Evolutionary conservation across 2,329 filamentous ascomycete species (phyloP).

Genomic region (Sarocladiaceae sp.): DNA sequence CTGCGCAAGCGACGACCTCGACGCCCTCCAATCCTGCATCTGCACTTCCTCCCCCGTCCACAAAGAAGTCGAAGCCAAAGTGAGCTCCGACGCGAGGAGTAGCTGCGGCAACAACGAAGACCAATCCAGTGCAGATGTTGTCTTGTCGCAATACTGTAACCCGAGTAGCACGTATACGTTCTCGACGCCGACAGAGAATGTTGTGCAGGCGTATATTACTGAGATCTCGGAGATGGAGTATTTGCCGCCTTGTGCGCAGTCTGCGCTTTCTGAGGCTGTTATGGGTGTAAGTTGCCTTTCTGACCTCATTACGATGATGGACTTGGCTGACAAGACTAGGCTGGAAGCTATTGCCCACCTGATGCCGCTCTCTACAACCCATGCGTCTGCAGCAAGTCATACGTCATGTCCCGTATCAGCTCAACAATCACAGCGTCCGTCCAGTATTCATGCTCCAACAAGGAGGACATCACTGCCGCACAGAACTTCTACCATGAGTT

Average conservation of each 20-base stretch:
- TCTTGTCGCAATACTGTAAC: constrained; percentile 46
- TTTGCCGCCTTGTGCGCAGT: constrained; percentile 32
- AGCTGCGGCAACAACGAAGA: constrained; percentile 44
- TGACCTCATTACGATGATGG: too few relatives aligned
- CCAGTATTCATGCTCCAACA: constrained; percentile 40
- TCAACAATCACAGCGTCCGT: constrained; percentile 38
- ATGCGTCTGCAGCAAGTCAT: constrained; percentile 48
- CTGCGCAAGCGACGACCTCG: constrained; percentile 38
- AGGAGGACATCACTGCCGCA: constrained; percentile 42
- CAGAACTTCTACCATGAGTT: constrained; percentile 48
- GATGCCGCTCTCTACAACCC: constrained; percentile 39
- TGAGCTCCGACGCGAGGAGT: constrained; percentile 36
- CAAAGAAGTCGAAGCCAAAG: constrained; percentile 29
- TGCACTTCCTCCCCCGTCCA: constrained; percentile 36
- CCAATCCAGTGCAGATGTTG: constrained; percentile 35
- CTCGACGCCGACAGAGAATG: constrained; percentile 33
- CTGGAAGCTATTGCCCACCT: constrained; percentile 30
- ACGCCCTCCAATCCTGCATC: constrained; percentile 48
- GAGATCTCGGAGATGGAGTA: constrained; percentile 40
- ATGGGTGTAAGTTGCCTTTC: constrained; percentile 20
- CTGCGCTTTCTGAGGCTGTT: constrained; percentile 25
- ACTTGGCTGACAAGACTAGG: too few relatives aligned
- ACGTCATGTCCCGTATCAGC: constrained; percentile 40
- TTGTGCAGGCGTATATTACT: constrained; percentile 44
- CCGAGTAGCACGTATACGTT: constrained; percentile 35